Conservation (phyloP, 768 basidiomycete species). For the Termitomyces sp. region DNA sequence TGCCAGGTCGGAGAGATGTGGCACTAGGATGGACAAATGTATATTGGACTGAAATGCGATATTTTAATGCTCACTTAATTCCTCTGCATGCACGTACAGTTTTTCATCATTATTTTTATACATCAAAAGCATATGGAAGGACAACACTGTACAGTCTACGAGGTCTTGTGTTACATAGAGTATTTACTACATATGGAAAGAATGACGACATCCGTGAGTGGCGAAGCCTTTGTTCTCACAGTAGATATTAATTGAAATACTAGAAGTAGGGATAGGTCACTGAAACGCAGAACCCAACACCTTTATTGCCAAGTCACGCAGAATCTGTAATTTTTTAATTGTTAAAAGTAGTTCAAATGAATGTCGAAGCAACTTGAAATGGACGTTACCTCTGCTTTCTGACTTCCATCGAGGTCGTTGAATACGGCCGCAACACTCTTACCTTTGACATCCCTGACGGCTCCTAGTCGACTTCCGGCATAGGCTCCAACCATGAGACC, state of each 20-base stretch:
- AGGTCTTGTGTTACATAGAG: not conserved
- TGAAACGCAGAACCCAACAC: slow-evolving; percentile 63
- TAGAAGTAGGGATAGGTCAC: not conserved
- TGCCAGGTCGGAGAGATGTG: slow-evolving; percentile 56
- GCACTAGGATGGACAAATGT: slow-evolving; percentile 15
- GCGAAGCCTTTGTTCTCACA: too few species aligned
- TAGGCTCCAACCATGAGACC: slow-evolving; percentile 82
- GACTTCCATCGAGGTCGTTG: slow-evolving; percentile 59
- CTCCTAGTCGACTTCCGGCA: slow-evolving; percentile 88
- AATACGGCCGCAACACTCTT: slow-evolving; percentile 92
- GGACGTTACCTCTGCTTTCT: slow-evolving; percentile 79
- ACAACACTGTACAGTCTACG: not conserved
- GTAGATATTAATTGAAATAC: too few species aligned
- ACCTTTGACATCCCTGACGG: slow-evolving; percentile 90
- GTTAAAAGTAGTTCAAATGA: not conserved
- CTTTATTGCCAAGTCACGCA: slow-evolving; percentile 78
- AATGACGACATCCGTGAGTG: too few species aligned
- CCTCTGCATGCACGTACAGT: not conserved
- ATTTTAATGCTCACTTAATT: not conserved
- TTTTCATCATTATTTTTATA: slow-evolving; percentile 4
- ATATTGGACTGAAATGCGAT: not conserved
- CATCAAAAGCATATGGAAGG: not conserved
- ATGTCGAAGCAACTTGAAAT: not conserved
- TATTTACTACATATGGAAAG: not conserved
- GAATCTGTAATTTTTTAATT: slow-evolving; percentile 41